These are phyloP conservation scores for Atkinsonella texensis DNA, from an alignment of 2,329 filamentous ascomycete genomes.

Conservation along the genomic window DNA sequence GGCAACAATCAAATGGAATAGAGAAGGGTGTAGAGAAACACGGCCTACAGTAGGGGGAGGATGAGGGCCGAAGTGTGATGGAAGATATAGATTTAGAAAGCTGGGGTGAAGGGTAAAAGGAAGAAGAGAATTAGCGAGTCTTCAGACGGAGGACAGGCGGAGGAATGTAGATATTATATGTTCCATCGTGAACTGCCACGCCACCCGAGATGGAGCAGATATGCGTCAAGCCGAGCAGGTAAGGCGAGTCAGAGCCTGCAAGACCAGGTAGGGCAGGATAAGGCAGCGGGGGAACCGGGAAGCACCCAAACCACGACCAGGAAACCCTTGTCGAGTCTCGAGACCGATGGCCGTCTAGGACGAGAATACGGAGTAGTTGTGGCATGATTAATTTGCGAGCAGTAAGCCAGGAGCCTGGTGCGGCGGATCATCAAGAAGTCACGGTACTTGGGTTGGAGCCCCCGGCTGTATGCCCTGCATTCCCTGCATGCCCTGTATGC, in stretches of 20 bases:
- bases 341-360: neutral
- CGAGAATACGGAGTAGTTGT: neutral
- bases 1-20: neutral
- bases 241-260: neutral
- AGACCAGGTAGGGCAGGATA: neutral
- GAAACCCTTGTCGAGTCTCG: slow-evolving; percentile 1
- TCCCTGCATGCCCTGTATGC: too few relatives aligned
- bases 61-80: neutral
- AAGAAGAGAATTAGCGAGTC: neutral
- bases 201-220: neutral
- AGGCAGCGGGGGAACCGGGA: neutral
- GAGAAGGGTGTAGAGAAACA: neutral
- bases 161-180: slow-evolving; percentile 6
- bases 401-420: neutral
- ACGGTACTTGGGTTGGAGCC: too few relatives aligned
- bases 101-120: neutral
- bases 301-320: neutral
- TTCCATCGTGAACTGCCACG: slow-evolving; percentile 3
- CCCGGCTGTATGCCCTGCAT: too few relatives aligned
- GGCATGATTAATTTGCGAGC: neutral
- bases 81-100: neutral
- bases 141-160: neutral
- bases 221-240: neutral
- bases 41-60: slow-evolving; percentile 1
- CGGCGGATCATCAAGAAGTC: neutral